Conservation (phyloP, 495 filamentous ascomycete genomes). For the Monascus purpureus region DNA sequence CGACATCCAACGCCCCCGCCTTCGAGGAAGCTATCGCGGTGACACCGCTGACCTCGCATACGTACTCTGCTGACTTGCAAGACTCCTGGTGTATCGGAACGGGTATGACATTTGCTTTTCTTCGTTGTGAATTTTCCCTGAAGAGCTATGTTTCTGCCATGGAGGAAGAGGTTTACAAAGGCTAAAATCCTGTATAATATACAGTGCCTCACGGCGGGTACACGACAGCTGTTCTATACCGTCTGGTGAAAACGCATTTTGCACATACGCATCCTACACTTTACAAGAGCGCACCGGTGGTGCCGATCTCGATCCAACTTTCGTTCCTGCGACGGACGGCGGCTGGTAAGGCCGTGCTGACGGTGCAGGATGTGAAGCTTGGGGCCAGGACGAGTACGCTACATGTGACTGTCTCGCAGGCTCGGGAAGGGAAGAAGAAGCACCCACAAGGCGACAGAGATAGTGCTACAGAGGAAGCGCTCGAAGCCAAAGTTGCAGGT, state of each 20-base stretch:
- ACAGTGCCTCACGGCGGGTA: conserved; percentile 78
- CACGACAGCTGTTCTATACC: conserved; percentile 49
- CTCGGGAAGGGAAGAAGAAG: conserved; percentile 9
- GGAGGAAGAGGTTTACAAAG: too few species aligned
- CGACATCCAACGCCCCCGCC: conserved; percentile 1
- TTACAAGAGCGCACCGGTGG: conserved; percentile 47
- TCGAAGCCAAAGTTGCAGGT: conserved; percentile 47
- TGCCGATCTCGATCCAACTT: conserved; percentile 47
- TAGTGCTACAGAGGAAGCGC: conserved; percentile 2
- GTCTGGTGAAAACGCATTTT: conserved; percentile 49
- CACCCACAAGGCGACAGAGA: conserved; percentile 12
- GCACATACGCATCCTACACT: conserved; percentile 42
- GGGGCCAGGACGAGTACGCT: conserved; percentile 56
- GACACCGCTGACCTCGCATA: conserved; percentile 34
- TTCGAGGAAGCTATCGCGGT: conserved; percentile 40
- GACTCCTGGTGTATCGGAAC: conserved; percentile 48
- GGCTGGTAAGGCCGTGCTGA: conserved; percentile 45
- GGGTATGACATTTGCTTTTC: too few species aligned
- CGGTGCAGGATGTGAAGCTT: conserved; percentile 58
- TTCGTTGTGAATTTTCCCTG: too few species aligned
- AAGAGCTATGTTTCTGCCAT: too few species aligned
- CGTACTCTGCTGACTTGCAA: conserved; percentile 37
- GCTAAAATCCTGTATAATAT: too few species aligned
- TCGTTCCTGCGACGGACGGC: conserved; percentile 58
- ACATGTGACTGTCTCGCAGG: conserved; percentile 49